Base-by-base conservation (phyloP, 805 yeast species). In the Peterozyma xylosa region DNA sequence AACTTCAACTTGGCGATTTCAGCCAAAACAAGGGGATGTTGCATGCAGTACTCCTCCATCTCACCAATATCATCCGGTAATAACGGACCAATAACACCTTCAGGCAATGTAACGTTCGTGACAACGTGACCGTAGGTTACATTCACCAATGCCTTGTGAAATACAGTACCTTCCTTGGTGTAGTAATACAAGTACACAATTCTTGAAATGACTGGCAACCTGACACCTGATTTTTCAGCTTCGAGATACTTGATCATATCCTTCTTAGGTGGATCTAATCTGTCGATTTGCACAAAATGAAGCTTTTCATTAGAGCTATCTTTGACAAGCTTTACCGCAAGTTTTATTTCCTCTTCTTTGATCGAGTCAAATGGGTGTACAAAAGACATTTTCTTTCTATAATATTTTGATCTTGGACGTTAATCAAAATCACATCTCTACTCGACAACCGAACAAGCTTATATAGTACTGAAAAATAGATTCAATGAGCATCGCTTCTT, bases 231-330 rank as follows among this genome's bases (percentile, higher is more conserved):
- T 53, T 73, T 77, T 66, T 83, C 88, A 44, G 85, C 81, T 47
- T 79, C 82, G 50, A 86, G 67, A 62, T 71, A 85, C 54, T 71
- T 75, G 49, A 78, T 56, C 82, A 86, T 80, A 49, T 73, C 79
- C 53, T 73, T 67, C 72, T 86, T 86, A 48, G 95, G 90, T 32
- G 95, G 95, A 57, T 86, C 95, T 39, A 75, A 53, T 59, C 80
- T 73, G 58, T 83, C 90, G 48, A 80, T 64, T 59, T 78, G 85
- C 42, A 75, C 70, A 59, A 82, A 82, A 59, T 80, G 85, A 42
- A 81, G 76, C 50, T 68, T 64, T 14, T 64, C 55, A 30, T 75
- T 75, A 15, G 77, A 70, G 43, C 73, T 56, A 57, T 76, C 82
- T 64, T 80, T 81, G 62, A 81, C 65, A 48, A 81, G 69, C 61